These are phyloP conservation scores for Rhodotorula sp. DNA, from an alignment of 1,284 basidiomycete species.

Conservation along the genomic window DNA sequence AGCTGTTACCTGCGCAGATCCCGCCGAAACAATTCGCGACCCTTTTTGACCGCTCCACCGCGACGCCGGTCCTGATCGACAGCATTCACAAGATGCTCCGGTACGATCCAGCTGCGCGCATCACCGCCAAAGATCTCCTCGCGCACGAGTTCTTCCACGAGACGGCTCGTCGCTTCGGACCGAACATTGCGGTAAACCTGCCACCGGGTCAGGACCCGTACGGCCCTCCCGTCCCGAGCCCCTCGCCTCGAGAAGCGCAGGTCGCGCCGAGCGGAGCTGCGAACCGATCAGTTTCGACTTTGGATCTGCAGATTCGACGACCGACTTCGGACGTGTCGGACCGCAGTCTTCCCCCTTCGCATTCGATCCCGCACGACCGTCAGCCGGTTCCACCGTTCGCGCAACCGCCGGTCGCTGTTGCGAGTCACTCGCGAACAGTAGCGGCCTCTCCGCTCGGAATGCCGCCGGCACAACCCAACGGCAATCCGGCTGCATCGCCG, in stretches of 20 bases:
- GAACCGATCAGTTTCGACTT: constrained; percentile 6
- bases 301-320: constrained; percentile 10
- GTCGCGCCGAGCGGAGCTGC: background rate
- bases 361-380: constrained; percentile 45
- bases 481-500: too few species aligned
- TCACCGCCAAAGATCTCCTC: constrained; percentile 82
- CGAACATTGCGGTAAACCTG: constrained; percentile 22
- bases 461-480: too few species aligned
- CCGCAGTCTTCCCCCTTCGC: constrained; percentile 43
- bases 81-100: constrained; percentile 88
- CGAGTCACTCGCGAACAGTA: background rate
- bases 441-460: too few species aligned
- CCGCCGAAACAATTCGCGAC: constrained; percentile 71
- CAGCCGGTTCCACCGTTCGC: background rate
- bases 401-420: background rate
- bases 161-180: constrained; percentile 54
- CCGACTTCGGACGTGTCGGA: constrained; percentile 33
- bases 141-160: constrained; percentile 81
- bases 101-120: constrained; percentile 81
- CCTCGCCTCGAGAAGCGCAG: background rate
- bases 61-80: constrained; percentile 78
- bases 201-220: background rate
- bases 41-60: constrained; percentile 68
- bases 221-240: background rate
- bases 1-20: constrained; percentile 55